Base-by-base conservation (phyloP, 73 alveolate genomes). In the Paramecium primaurelia region DNA sequence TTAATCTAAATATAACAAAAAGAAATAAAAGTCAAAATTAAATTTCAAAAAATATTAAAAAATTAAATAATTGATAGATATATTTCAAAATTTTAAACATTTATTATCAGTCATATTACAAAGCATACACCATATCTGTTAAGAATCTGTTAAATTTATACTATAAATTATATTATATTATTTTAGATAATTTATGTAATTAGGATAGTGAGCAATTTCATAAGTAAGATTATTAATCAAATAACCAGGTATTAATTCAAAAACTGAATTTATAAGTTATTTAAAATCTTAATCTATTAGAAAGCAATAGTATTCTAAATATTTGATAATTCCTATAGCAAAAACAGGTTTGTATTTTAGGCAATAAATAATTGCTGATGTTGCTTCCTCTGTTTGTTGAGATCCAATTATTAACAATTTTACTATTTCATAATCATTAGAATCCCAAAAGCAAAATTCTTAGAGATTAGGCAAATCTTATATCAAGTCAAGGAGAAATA, bases 271-370 rank as follows among this genome's bases (percentile, higher is more conserved):
- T 6, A 64, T 64, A 8, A 64, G 20, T 64, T 32, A 32, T 64
- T 28, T 64, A 34, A 64, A 64, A 32, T 64, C 84, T 75, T 75
- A 75, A 12, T 75, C 68, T 75, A 42, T 75, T 36, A 75, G 14
- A 75, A 75, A 75, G 60, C 88, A 75, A 20, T 38, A 75, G 11
- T 38, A 75, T 38, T 75, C 88, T 36, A 75, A 75, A 75, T 75
- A 75, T 42, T 75, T 75, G 37, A 75, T 37, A 30, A 75, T 75
- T 38, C 88, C 88, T 36, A 75, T 75, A 3, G 37, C 60, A 75
- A 30, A 42, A 38, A 75, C 60, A 25, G 88, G 59, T 14, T 75
- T 22, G 25, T 75, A 75, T 38, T 75, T 75, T 25, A 75, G 22
- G 20, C 88, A 75, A 4, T 37, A 38, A 1, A 75, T 75, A 4